These are phyloP conservation scores for Eleusine indica DNA, from an alignment of 176 grass and related monocot species.

Conservation along the genomic window DNA sequence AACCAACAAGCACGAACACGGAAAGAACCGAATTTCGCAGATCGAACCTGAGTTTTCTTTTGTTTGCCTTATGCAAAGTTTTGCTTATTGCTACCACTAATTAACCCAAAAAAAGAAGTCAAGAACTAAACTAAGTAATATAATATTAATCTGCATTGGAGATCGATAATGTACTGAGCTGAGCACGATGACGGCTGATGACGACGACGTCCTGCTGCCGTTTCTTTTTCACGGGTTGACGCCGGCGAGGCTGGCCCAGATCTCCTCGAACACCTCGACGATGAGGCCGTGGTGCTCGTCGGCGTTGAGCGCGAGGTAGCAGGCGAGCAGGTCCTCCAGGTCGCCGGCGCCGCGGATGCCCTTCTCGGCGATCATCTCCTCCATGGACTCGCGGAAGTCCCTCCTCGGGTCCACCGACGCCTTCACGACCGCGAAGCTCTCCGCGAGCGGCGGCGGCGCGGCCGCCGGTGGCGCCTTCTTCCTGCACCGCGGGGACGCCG, in stretches of 20 bases:
- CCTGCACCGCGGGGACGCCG: slow-evolving; percentile 18
- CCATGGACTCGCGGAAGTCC: slow-evolving; percentile 90
- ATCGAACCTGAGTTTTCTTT: neutral
- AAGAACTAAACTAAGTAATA: slow-evolving; percentile 7
- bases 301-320: slow-evolving; percentile 83
- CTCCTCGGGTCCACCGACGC: slow-evolving; percentile 53
- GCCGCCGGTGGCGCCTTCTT: neutral
- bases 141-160: neutral
- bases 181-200: slow-evolving; percentile 13
- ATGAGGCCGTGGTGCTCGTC: slow-evolving; percentile 72
- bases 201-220: neutral
- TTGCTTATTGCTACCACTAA: slow-evolving; percentile 19
- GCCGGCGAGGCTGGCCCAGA: slow-evolving; percentile 50
- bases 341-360: slow-evolving; percentile 57
- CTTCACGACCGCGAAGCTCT: slow-evolving; percentile 70
- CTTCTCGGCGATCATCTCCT: slow-evolving; percentile 80
- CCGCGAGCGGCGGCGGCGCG: slow-evolving; percentile 7
- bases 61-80: slow-evolving; percentile 1
- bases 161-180: slow-evolving; percentile 11
- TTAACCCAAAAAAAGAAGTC: neutral
- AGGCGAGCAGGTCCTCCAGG: slow-evolving; percentile 90
- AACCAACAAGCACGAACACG: slow-evolving; percentile 31
- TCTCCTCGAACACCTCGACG: slow-evolving; percentile 79
- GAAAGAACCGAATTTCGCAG: slow-evolving; percentile 47
- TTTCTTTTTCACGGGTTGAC: neutral